Percentiles rank a stretch among this genome's conserved stretches.
phyloP scores from a whole-genome alignment of 2,329 filamentous ascomycete species.

The Ascochyta fabae region DNA sequence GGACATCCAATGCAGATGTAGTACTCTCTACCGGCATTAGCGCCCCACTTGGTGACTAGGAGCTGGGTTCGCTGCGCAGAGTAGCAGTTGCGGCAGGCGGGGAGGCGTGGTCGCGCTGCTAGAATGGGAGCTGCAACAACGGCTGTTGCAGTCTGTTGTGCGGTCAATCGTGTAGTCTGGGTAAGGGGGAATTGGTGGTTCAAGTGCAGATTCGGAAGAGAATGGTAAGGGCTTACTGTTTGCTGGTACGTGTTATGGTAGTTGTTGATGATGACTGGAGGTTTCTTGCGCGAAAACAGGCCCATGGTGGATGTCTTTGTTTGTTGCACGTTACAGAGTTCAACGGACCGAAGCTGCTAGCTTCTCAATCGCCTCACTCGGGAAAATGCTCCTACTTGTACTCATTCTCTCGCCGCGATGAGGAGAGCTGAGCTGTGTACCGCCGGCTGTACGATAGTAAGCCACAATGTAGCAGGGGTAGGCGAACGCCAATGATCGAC shows the following conservation, averaged over 20 bases:
- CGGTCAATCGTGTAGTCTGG: no score
- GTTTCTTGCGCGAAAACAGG: conserved; percentile 3
- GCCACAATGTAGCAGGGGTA: conserved; percentile 4
- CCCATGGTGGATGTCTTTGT: neutral
- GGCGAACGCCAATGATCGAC: conserved; percentile 12
- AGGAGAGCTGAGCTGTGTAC: neutral
- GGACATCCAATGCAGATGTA: conserved; percentile 11
- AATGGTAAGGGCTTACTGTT: neutral
- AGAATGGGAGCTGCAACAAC: neutral
- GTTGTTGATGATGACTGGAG: conserved; percentile 2
- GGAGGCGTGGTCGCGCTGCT: neutral
- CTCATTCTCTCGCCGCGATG: no score
- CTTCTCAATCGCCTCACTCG: no score
- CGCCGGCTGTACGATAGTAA: neutral
- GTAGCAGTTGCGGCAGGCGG: conserved; percentile 7
- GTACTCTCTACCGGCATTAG: conserved; percentile 1
- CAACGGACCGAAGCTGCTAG: no score
- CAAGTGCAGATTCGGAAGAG: neutral
- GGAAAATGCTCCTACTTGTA: neutral
- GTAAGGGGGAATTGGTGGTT: no score
- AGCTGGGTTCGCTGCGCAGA: conserved; percentile 9
- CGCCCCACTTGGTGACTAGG: neutral
- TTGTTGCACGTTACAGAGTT: no score
- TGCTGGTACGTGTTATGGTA: conserved; percentile 7
- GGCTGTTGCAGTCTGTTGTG: neutral